Evolutionary conservation across 176 grass and related monocot genomes (phyloP).

Genomic region (Carex scoparia): DNA sequence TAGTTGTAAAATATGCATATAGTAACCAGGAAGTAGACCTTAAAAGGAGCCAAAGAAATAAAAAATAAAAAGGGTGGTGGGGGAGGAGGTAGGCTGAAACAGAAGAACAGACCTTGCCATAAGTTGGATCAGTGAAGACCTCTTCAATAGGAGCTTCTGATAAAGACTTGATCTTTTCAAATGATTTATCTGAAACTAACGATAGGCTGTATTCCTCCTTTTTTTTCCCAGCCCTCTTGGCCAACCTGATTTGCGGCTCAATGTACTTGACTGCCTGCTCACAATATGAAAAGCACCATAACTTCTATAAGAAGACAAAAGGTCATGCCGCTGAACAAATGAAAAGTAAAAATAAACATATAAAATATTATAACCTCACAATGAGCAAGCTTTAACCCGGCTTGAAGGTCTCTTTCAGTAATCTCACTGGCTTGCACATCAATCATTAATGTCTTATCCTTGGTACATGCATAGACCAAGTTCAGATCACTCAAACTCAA

Average conservation of each 20-base stretch:
- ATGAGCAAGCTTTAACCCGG: slow-evolving; percentile 86
- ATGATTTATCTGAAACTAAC: slow-evolving; percentile 83
- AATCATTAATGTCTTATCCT: slow-evolving; percentile 95
- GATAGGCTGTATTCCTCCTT: slow-evolving; percentile 91
- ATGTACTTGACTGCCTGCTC: slow-evolving; percentile 87
- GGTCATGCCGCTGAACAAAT: slow-evolving; percentile 20
- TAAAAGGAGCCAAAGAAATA: neutral
- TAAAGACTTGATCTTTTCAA: slow-evolving; percentile 78
- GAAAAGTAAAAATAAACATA: slow-evolving; percentile 8
- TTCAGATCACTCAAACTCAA: slow-evolving; percentile 94
- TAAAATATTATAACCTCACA: slow-evolving; percentile 51
- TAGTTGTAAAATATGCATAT: neutral
- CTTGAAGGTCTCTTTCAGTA: slow-evolving; percentile 85
- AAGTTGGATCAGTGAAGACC: slow-evolving; percentile 93
- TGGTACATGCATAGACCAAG: slow-evolving; percentile 88
- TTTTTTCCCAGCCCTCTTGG: slow-evolving; percentile 77
- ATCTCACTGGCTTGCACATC: slow-evolving; percentile 98
- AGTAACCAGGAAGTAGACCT: neutral
- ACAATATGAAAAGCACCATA: slow-evolving; percentile 20
- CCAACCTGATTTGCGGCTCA: slow-evolving; percentile 89
- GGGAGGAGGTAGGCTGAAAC: neutral
- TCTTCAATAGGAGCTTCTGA: slow-evolving; percentile 80
- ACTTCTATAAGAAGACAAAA: slow-evolving; percentile 11
- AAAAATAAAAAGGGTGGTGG: neutral
- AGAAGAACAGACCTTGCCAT: slow-evolving; percentile 61